Evolutionary conservation across 139 green algal species (phyloP), one percentile per base, ranked within the genome.

Genomic region (Ulvella scutata): DNA sequence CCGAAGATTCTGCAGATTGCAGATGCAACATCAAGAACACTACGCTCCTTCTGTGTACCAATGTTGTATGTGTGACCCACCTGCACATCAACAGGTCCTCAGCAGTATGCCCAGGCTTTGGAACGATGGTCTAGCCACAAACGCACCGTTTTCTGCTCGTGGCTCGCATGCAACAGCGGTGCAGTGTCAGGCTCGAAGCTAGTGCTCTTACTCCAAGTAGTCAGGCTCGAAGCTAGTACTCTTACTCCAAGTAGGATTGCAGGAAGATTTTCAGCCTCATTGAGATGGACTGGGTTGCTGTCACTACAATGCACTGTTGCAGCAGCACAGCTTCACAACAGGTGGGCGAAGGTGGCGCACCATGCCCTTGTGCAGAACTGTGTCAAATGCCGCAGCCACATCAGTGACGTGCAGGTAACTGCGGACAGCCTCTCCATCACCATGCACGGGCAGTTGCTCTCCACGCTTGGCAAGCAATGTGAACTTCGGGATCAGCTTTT

Each of bases 321-420:
- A n/a, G n/a, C n/a, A n/a, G n/a, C n/a, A n/a, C n/a, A n/a, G n/a
- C 28, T 3, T 3, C 20, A 60, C 13, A 37, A 59, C 4, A 31
- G 17, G 36, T 34, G 1, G 7, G n/a, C n/a, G n/a, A n/a, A 76
- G 33, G 43, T 78, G 23, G 38, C 39, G 6, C 77, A 62, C 72
- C 51, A 74, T 40, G 72, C 88, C 86, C 75, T 88, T 84, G 82
- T 93, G 91, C 78, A 98, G 81, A 43, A 98, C 85, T 17, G 78
- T 72, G 51, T 95, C 91, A 81, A 96, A 97, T 2, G 93, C 93
- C 39, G 87, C 87, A 3, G 91, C 93, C 44, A 99, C 95, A 77
- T 99, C 95, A 60, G 96, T 90, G 21, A 97, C 91, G 77, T 89
- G 96, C 44, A 96, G 84, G 79, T 94, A 96, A 10, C 78, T 86